These are phyloP conservation scores for Tetratostichococcus sp. DNA, from an alignment of 139 green algal species.

Conservation along the genomic window DNA sequence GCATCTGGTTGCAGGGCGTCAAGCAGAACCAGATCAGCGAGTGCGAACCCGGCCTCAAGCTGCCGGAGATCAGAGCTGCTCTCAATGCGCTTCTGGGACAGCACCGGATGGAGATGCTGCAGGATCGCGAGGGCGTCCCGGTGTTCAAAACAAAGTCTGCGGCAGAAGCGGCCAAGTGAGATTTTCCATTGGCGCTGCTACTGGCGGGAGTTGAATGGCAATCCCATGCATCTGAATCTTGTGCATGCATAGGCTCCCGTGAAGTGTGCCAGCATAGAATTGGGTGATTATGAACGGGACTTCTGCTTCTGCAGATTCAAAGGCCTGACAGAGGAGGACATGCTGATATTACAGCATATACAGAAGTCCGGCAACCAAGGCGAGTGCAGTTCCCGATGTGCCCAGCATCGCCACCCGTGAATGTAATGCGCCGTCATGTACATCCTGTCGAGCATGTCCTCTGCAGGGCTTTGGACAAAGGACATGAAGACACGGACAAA, in stretches of 20 bases:
- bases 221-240: not conserved
- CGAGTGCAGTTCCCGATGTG: too few relatives aligned
- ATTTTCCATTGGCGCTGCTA: not conserved
- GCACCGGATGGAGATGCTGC: conserved; percentile 21
- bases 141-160: conserved; percentile 18
- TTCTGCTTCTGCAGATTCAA: conserved; percentile 51
- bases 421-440: too few relatives aligned
- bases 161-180: conserved; percentile 30
- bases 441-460: not conserved
- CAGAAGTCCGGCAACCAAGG: conserved; percentile 64
- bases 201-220: not conserved
- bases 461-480: conserved; percentile 85
- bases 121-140: conserved; percentile 6
- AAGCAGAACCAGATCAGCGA: not conserved
- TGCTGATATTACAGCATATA: conserved; percentile 88
- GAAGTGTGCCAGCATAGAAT: too few relatives aligned
- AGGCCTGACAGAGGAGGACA: conserved; percentile 74
- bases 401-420: too few relatives aligned
- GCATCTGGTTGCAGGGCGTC: not conserved
- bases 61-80: conserved; percentile 22
- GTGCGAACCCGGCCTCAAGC: not conserved
- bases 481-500: conserved; percentile 86
- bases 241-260: not conserved
- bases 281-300: not conserved
- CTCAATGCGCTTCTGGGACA: conserved; percentile 36